These are phyloP conservation scores for Lippia alba DNA, from an alignment of 305 asterid species.

Conservation along the genomic window DNA sequence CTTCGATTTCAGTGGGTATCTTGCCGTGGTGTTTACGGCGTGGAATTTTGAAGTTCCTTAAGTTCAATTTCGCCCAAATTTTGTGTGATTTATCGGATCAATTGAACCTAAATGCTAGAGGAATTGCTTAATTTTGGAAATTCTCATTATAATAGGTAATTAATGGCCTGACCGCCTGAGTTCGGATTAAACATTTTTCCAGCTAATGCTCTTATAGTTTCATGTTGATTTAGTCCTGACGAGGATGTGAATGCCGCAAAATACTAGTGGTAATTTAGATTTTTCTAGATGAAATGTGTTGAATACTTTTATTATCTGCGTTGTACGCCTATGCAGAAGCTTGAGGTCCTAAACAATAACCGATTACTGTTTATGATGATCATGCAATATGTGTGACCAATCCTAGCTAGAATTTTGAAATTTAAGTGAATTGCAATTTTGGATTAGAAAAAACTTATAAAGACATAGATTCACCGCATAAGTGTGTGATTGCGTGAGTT, in stretches of 20 bases:
- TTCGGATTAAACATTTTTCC: neutral
- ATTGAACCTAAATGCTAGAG: neutral
- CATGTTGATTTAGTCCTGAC: neutral
- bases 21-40: constrained; percentile 26
- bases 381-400: neutral
- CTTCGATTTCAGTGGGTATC: neutral
- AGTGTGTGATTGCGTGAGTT: neutral
- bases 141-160: neutral
- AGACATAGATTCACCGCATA: neutral
- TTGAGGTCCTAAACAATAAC: constrained; percentile 1
- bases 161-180: neutral
- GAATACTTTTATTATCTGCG: neutral
- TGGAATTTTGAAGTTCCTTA: constrained; percentile 19
- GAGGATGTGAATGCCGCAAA: constrained; percentile 14
- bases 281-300: neutral
- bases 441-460: neutral
- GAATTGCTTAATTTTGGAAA: neutral
- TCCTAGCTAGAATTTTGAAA: neutral
- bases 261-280: neutral
- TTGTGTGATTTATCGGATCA: neutral
- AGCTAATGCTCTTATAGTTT: neutral
- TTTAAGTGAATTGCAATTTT: constrained; percentile 11
- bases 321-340: neutral
- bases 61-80: constrained; percentile 10
- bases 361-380: neutral